Evolutionary conservation across 352 stramenopile species (phyloP).

Genomic region (Pythium periplocum): DNA sequence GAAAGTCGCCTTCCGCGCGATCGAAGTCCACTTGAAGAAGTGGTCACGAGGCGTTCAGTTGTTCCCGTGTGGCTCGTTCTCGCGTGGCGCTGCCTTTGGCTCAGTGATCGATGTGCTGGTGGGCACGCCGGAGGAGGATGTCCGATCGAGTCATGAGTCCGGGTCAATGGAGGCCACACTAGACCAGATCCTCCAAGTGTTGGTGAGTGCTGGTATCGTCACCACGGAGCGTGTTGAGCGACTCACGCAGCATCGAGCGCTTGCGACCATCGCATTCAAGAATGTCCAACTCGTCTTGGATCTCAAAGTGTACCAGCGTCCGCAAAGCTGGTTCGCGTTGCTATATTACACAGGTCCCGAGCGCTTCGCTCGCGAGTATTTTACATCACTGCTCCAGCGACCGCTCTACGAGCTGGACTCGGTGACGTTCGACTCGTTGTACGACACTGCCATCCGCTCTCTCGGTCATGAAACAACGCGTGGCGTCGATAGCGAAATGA

Average conservation of each 20-base stretch:
- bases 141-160: neutral
- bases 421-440: conserved; percentile 56
- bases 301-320: conserved; percentile 55
- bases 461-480: conserved; percentile 28
- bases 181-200: conserved; percentile 29
- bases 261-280: conserved; percentile 65
- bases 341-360: conserved; percentile 75
- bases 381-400: conserved; percentile 30
- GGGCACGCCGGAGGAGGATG: conserved; percentile 16
- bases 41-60: conserved; percentile 45
- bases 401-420: conserved; percentile 39
- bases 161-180: conserved; percentile 7
- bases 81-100: conserved; percentile 55
- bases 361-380: conserved; percentile 41
- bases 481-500: conserved; percentile 46
- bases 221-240: conserved; percentile 16
- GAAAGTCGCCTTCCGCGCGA: conserved; percentile 59
- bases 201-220: conserved; percentile 36
- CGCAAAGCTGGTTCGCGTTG: conserved; percentile 62
- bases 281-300: conserved; percentile 47
- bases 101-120: conserved; percentile 75
- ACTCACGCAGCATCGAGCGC: conserved; percentile 31
- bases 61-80: conserved; percentile 69
- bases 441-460: conserved; percentile 22
- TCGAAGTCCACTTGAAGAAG: conserved; percentile 54